A percentile compares a stretch with the other conserved stretches of the same genome.
Evolutionary conservation across 139 green algal species (phyloP).

Genomic region (Ettlia oleoabundans): DNA sequence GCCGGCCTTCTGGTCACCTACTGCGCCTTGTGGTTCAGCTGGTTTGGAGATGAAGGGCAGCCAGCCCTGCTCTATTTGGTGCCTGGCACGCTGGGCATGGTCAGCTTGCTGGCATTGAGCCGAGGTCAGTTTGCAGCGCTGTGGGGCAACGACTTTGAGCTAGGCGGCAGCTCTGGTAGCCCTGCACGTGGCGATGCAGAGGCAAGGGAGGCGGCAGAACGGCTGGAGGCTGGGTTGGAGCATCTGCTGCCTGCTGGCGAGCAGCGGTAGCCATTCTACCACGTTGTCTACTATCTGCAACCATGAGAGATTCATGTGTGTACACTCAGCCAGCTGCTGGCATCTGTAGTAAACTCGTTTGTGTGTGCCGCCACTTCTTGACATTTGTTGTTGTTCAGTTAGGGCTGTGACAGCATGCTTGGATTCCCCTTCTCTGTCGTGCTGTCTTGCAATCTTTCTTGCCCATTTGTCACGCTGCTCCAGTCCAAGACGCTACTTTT

Average conservation of each 20-base stretch:
- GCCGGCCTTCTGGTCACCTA: slow-evolving; percentile 88
- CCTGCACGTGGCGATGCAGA: neutral
- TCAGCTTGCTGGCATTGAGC: slow-evolving; percentile 48
- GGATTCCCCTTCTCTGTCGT: too few species aligned
- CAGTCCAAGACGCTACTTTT: too few species aligned
- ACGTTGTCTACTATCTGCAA: too few species aligned
- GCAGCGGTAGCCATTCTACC: neutral
- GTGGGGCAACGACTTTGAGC: slow-evolving; percentile 42
- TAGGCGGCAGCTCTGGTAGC: neutral
- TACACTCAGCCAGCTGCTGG: neutral
- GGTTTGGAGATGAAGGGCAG: slow-evolving; percentile 73
- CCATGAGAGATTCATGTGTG: too few species aligned
- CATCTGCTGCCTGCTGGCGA: neutral
- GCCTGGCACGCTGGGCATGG: slow-evolving; percentile 80
- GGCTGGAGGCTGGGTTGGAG: slow-evolving; percentile 9
- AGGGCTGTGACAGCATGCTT: too few species aligned
- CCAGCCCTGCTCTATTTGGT: slow-evolving; percentile 95
- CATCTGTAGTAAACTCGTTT: too few species aligned
- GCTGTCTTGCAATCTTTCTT: too few species aligned
- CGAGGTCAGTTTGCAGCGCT: slow-evolving; percentile 65
- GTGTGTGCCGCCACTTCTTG: too few species aligned
- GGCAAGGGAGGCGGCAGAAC: neutral
- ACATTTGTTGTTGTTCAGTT: too few species aligned
- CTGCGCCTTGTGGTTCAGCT: slow-evolving; percentile 67
- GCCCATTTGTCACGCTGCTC: too few species aligned